These are phyloP conservation scores for Phaffomyces antillensis DNA, from an alignment of 805 yeast species.

Conservation along the genomic window DNA sequence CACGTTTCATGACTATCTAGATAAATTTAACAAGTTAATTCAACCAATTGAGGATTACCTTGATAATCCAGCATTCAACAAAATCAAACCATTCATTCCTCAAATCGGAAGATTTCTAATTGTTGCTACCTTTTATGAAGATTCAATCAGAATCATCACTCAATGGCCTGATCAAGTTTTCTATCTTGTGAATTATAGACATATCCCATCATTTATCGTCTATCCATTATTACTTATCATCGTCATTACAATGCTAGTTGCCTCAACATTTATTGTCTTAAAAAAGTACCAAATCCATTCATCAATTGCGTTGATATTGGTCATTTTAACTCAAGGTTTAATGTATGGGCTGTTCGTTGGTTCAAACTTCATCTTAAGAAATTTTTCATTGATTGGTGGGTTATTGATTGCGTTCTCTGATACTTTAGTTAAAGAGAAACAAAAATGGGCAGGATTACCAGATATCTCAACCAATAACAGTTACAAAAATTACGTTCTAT, in stretches of 20 bases:
- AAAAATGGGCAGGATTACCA: constrained; percentile 39
- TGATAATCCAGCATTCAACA: constrained; percentile 41
- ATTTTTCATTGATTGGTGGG: constrained; percentile 88
- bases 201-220: constrained; percentile 70
- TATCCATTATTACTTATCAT: constrained; percentile 60
- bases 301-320: constrained; percentile 58
- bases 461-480: constrained; percentile 58
- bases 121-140: constrained; percentile 91
- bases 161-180: constrained; percentile 92
- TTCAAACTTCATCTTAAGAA: constrained; percentile 74
- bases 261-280: constrained; percentile 64
- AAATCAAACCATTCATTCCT: constrained; percentile 69
- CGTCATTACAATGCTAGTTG: constrained; percentile 60
- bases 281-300: constrained; percentile 66
- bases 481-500: constrained; percentile 66
- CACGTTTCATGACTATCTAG: neutral
- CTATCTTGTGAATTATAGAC: constrained; percentile 74
- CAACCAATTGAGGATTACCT: constrained; percentile 40
- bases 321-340: constrained; percentile 76
- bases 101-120: constrained; percentile 82
- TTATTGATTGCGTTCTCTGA: constrained; percentile 81
- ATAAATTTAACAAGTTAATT: neutral
- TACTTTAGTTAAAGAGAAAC: constrained; percentile 70
- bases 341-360: constrained; percentile 85
- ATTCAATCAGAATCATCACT: constrained; percentile 69